Base-by-base conservation (phyloP, 2,329 filamentous ascomycete genomes). In the Colletotrichum musicola region DNA sequence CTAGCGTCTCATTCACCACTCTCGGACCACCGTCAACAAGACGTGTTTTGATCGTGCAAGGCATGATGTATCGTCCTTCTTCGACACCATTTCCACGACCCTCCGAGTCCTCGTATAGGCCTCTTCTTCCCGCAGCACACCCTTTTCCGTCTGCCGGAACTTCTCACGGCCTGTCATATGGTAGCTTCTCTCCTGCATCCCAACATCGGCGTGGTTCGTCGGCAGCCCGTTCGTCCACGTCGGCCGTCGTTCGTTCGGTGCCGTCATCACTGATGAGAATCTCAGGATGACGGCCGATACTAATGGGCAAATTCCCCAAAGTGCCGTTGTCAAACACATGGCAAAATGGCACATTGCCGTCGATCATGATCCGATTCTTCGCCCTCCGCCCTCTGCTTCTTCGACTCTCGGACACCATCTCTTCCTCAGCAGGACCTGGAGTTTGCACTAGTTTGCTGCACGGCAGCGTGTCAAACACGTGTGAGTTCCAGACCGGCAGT, bases 291-390 rank as follows among this genome's bases (percentile, higher is more conserved):
- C 13, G 16, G 40, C 6, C 10, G 12, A 14, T 7, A 10, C 7
- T 60, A 22, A 51, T 51, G 57, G 57, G 47, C 44, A 51, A 51
- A 50, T 25, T 60, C 7, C 42, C n/a, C n/a, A 44, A 25, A 62
- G 13, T 27, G 42, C 25, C 49, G 55, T 65, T 59, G n/a, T 42
- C 20, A 42, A 18, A 47, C 56, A 50, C 63, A 49, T 50, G 63
- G 49, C 27, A 35, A 35, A 62, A 55, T 53, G 40, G 56, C 63
- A 62, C 63, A 54, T n/a, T 16, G 49, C 57, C 40, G 47, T 53
- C 35, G 40, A 62, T 55, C 57, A 47, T 27, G 30, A 49, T 55
- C 38, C 30, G 18, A 27, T 27, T 46, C 16, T 7, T 20, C 5
- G 4, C 18, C 7, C 44, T 47, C 6, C 44, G 18, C 9, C 44